Conservation (phyloP, 2,329 filamentous ascomycete genomes). For the Fonsecaea pedrosoi region DNA sequence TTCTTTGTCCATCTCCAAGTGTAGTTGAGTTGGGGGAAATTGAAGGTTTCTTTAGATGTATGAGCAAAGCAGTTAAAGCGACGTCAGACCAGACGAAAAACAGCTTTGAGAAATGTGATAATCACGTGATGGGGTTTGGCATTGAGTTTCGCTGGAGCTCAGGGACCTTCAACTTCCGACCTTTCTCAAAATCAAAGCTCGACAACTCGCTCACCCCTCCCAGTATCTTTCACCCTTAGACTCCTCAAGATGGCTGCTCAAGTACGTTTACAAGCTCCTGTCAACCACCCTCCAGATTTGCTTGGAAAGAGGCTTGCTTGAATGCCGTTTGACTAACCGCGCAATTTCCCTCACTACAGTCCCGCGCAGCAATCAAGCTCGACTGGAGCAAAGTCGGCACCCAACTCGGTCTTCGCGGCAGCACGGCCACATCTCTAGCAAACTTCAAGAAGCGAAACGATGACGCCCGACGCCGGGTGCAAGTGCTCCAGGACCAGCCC, state of each 20-base stretch:
- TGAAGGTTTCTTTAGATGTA: neutral
- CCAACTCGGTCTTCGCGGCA: constrained; percentile 94
- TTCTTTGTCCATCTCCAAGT: neutral
- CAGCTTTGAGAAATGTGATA: neutral
- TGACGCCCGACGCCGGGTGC: constrained; percentile 92
- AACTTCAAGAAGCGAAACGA: constrained; percentile 99
- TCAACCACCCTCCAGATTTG: constrained; percentile 54
- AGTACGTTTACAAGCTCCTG: constrained; percentile 41
- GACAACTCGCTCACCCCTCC: constrained; percentile 18
- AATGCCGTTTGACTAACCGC: constrained; percentile 41
- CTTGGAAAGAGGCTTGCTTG: neutral
- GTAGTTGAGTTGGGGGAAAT: neutral
- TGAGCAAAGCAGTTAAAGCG: neutral
- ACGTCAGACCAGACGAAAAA: neutral
- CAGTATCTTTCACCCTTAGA: constrained; percentile 34
- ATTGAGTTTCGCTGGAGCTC: constrained; percentile 25
- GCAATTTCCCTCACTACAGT: constrained; percentile 62
- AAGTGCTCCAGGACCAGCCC: constrained; percentile 80
- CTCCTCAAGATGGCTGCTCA: constrained; percentile 52
- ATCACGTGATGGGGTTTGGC: constrained; percentile 24
- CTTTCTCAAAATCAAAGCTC: constrained; percentile 26
- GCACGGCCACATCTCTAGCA: constrained; percentile 88
- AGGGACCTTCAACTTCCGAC: constrained; percentile 22
- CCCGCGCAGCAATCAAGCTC: constrained; percentile 98
- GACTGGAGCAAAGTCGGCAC: constrained; percentile 96